Conservation (phyloP, 2,329 filamentous ascomycete genomes). For the Ophiobolus disseminans region DNA sequence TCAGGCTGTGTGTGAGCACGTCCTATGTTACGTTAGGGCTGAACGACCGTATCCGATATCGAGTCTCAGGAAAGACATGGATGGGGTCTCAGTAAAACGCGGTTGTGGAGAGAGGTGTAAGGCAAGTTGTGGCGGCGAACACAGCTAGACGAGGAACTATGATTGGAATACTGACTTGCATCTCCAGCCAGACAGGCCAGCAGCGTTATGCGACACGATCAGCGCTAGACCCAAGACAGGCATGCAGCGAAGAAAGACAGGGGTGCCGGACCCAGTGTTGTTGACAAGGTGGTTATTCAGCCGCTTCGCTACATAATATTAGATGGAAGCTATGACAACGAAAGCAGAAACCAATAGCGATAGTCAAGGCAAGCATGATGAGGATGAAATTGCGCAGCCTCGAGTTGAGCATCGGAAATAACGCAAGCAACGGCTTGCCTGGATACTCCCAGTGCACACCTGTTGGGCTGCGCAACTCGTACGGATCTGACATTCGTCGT, state of each 20-base stretch:
- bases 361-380: not conserved
- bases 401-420: no score
- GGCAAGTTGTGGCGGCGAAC: not conserved
- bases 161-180: not conserved
- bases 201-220: not conserved
- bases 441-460: no score
- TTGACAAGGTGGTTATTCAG: not conserved
- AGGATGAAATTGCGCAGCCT: not conserved
- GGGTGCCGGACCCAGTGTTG: not conserved
- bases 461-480: no score
- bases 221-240: slow-evolving; percentile 3
- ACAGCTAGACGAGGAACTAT: not conserved
- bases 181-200: not conserved
- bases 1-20: slow-evolving; percentile 11
- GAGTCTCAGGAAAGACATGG: slow-evolving; percentile 2
- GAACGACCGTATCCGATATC: slow-evolving; percentile 4
- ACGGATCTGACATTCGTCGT: no score
- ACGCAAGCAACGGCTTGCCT: no score
- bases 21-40: slow-evolving; percentile 7
- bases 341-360: not conserved
- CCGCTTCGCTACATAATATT: slow-evolving; percentile 1
- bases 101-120: not conserved
- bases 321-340: not conserved
- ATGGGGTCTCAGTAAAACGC: not conserved
- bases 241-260: slow-evolving; percentile 9